Evolutionary conservation across 768 basidiomycete genomes (phyloP), one percentile per base, ranked within the genome.

Genomic region (Tulasnella sp.): DNA sequence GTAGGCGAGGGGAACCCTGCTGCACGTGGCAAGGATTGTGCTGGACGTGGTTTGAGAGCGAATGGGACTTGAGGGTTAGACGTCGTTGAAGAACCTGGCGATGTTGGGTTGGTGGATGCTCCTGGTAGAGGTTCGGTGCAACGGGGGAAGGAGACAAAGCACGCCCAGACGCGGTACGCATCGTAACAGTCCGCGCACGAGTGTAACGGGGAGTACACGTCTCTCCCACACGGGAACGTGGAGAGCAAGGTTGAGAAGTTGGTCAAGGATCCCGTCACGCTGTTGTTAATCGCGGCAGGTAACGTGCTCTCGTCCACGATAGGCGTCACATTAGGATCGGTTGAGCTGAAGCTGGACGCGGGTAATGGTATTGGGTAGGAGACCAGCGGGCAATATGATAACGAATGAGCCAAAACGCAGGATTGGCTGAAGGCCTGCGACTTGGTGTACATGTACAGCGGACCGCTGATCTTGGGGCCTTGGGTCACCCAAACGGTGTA

Each of bases 121-220:
- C 44, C 41, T 9, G 74, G 20, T 34, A 77, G 48, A 20, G 82
- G 86, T 75, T 96, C 94, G 20, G 89, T 88, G 81, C 95, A 96
- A 37, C 95, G 90, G 20, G 94, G 90, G 83, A 97, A 89, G 12
- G 92, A 90, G 22, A 92, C 86, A 31, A 90, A 85, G 85, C 96
- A 97, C 44, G 94, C 89, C 94, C 94, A 97, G 46, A 86, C 87
- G 46, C 93, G 89, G 84, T 96, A 97, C 34, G 90, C 91, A 31
- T 85, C 85, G 82, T 92, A 90, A 83, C 95, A 96, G 84, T 94
- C 92, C 20, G 89, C 88, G 83, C 96, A 97, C 4, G 91, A 90
- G 40, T 93, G 90, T 31, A 96, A 85, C 0, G 93, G 93, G 8
- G 94, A 95, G 86, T 95, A 97, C 78, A 88, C 84, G 84, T 96